A percentile compares a stretch with the other conserved stretches of the same genome.
These are phyloP conservation scores for Drosera spatulata DNA, from an alignment of 179 eudicot genomes.

Conservation along the genomic window DNA sequence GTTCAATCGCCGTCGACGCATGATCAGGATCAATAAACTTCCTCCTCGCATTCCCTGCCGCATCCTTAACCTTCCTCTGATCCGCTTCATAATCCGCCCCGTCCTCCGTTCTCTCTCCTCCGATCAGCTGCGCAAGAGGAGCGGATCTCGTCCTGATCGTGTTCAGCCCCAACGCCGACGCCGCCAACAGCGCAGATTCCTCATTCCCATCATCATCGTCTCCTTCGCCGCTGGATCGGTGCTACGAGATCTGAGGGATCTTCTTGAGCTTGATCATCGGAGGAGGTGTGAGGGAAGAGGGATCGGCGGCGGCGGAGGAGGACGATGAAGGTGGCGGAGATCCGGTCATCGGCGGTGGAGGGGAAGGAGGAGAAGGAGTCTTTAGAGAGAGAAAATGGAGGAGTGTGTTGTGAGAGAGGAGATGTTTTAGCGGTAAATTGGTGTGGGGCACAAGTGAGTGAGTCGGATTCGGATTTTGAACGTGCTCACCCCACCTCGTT, in stretches of 20 bases:
- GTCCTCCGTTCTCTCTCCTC: neutral
- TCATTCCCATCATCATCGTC: constrained; percentile 2
- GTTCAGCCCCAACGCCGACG: constrained; percentile 54
- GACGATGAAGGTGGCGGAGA: constrained; percentile 2
- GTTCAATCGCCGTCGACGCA: constrained; percentile 9
- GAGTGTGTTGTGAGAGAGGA: too few species aligned
- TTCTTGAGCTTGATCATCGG: constrained; percentile 35
- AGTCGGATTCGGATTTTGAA: too few species aligned
- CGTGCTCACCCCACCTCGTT: too few species aligned
- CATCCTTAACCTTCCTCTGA: constrained; percentile 17
- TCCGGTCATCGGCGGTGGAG: neutral
- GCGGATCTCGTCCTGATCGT: constrained; percentile 55
- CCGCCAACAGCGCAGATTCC: constrained; percentile 28
- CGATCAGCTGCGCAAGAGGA: too few species aligned
- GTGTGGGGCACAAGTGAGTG: too few species aligned
- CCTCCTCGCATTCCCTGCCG: constrained; percentile 13
- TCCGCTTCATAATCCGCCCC: neutral
- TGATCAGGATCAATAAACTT: constrained; percentile 32
- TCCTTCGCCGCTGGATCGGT: constrained; percentile 12
- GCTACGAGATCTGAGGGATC: constrained; percentile 38
- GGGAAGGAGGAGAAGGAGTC: too few species aligned
- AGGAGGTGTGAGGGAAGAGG: neutral
- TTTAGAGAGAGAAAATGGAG: too few species aligned
- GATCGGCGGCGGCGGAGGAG: constrained; percentile 1
- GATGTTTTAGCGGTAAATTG: too few species aligned